Conservation (phyloP, 148 eudicot species). For the Dysphania ambrosioides region DNA sequence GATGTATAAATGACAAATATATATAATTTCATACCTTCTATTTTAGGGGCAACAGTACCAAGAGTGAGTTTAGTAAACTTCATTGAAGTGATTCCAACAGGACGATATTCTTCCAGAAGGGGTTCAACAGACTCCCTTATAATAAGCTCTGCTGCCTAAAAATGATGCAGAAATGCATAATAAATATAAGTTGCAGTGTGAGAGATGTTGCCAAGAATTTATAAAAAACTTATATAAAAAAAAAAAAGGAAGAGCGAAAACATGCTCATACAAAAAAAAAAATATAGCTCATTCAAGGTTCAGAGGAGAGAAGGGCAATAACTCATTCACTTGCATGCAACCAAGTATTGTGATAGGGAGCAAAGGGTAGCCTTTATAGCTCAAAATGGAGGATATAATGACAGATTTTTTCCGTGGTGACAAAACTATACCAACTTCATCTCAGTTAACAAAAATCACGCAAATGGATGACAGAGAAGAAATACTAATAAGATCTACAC, state of each 20-base stretch:
- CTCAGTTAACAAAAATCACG: background rate
- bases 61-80: conserved; percentile 93
- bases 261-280: no score
- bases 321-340: background rate
- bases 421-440: background rate
- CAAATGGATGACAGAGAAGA: background rate
- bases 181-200: background rate
- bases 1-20: background rate
- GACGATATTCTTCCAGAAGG: conserved; percentile 87
- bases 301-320: background rate
- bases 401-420: background rate
- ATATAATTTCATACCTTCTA: conserved; percentile 60
- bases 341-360: background rate
- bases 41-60: conserved; percentile 95
- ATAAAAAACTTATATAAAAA: background rate
- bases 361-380: background rate
- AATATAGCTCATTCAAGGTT: no score
- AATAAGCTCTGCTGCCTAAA: conserved; percentile 77
- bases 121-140: conserved; percentile 97
- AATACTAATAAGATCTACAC: background rate
- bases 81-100: conserved; percentile 80
- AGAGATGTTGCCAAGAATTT: background rate
- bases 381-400: background rate
- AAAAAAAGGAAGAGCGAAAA: background rate
- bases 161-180: conserved; percentile 10